Percentiles rank a stretch among this genome's conserved stretches.
Conservation (phyloP, 768 basidiomycete species). For the Russula sp. region DNA sequence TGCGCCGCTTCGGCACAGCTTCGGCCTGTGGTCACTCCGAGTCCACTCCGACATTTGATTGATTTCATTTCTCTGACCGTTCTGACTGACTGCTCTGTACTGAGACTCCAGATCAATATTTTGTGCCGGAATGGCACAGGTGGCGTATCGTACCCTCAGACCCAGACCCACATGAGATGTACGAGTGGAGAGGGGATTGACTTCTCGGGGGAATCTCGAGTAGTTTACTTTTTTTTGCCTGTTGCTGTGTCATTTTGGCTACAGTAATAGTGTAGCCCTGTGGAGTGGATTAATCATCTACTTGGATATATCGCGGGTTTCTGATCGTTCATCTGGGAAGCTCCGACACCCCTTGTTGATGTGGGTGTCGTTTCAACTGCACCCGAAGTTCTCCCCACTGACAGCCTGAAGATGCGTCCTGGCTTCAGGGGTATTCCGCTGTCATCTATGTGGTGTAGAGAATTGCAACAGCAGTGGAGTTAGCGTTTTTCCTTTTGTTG, state of each 20-base stretch:
- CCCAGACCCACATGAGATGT: neutral
- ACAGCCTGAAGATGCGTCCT: neutral
- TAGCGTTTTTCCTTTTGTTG: neutral
- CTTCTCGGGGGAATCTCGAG: neutral
- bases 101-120: neutral
- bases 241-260: neutral
- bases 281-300: neutral
- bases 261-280: neutral
- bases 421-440: neutral
- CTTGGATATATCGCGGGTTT: neutral
- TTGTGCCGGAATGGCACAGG: neutral
- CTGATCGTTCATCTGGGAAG: neutral
- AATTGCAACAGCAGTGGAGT: neutral
- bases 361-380: neutral
- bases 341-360: neutral
- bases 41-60: neutral
- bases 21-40: neutral
- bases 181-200: neutral
- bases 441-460: neutral
- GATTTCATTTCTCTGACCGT: neutral
- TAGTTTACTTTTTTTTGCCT: neutral
- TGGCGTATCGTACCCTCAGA: neutral
- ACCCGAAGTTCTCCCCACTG: neutral
- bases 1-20: too few species aligned
- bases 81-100: neutral